phyloP scores from a whole-genome alignment of 495 filamentous ascomycete genomes.

The Xylaria longipes region DNA sequence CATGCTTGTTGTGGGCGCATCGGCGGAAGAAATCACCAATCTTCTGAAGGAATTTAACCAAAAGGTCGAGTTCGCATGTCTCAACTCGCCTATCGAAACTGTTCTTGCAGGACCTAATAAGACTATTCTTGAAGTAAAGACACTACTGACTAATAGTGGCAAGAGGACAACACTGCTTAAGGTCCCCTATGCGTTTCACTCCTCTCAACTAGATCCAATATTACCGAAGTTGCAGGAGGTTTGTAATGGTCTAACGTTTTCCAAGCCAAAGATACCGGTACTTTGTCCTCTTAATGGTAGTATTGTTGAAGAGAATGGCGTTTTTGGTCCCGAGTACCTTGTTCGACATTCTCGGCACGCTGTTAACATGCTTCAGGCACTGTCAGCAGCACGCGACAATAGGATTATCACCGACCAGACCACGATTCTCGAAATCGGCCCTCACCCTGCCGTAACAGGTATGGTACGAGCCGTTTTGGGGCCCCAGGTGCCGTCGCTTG shows the following conservation, averaged over 20 bases:
- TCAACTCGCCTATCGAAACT: slow-evolving; percentile 52
- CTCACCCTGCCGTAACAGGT: slow-evolving; percentile 51
- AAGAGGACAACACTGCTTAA: slow-evolving; percentile 47
- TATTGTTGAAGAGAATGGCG: slow-evolving; percentile 54
- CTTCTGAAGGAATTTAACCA: slow-evolving; percentile 21
- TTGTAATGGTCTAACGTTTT: slow-evolving; percentile 58
- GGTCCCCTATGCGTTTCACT: slow-evolving; percentile 74
- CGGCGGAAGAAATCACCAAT: slow-evolving; percentile 19
- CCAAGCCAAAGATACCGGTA: slow-evolving; percentile 59
- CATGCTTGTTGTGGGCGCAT: slow-evolving; percentile 55
- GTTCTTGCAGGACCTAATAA: slow-evolving; percentile 52
- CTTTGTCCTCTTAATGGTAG: slow-evolving; percentile 65
- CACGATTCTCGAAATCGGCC: slow-evolving; percentile 50
- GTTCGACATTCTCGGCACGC: slow-evolving; percentile 61
- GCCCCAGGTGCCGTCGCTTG: slow-evolving; percentile 45
- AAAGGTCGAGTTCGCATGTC: slow-evolving; percentile 50
- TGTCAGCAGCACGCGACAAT: slow-evolving; percentile 45
- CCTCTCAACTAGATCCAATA: slow-evolving; percentile 69
- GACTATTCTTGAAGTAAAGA: slow-evolving; percentile 56
- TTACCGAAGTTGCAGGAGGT: slow-evolving; percentile 59
- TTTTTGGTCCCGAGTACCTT: slow-evolving; percentile 52
- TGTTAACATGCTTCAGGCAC: slow-evolving; percentile 65
- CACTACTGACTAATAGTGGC: slow-evolving; percentile 40
- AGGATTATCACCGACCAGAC: slow-evolving; percentile 31
- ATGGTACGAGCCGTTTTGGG: slow-evolving; percentile 59